phyloP scores from a whole-genome alignment of 1,284 basidiomycete genomes.

The Ustilago loliicola region DNA sequence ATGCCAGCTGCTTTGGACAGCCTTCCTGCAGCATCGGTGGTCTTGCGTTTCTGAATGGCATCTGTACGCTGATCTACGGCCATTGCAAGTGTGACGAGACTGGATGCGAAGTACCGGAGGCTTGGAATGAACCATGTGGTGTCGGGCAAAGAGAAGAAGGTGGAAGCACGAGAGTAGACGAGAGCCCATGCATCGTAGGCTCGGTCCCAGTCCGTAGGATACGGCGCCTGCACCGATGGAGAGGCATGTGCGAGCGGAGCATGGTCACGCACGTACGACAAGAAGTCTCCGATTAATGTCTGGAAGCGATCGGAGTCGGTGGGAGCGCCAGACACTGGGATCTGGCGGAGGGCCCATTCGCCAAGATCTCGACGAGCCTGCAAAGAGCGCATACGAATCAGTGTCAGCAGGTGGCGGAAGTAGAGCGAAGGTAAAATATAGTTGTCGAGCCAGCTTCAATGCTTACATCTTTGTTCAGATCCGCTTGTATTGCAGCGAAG shows the following conservation, averaged over 20 bases:
- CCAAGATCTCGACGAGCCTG: slow-evolving; percentile 42
- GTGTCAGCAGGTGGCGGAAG: neutral
- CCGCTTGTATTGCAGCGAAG: slow-evolving; percentile 35
- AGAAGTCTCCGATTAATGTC: slow-evolving; percentile 45
- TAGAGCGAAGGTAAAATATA: neutral
- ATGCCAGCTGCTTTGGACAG: slow-evolving; percentile 66
- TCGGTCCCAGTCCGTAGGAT: slow-evolving; percentile 35
- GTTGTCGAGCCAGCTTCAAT: neutral
- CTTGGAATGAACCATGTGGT: slow-evolving; percentile 67
- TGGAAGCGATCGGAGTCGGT: slow-evolving; percentile 53
- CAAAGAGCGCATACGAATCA: neutral
- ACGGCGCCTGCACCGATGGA: slow-evolving; percentile 3
- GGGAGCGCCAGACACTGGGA: slow-evolving; percentile 33
- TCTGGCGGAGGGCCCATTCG: slow-evolving; percentile 32
- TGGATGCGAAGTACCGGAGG: slow-evolving; percentile 53
- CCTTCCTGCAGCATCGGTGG: slow-evolving; percentile 66
- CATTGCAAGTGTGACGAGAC: slow-evolving; percentile 46
- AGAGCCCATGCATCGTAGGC: slow-evolving; percentile 60
- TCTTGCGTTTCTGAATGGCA: slow-evolving; percentile 53
- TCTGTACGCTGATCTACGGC: slow-evolving; percentile 43
- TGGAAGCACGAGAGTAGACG: slow-evolving; percentile 61
- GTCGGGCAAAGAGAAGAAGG: slow-evolving; percentile 67
- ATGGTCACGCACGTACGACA: slow-evolving; percentile 45
- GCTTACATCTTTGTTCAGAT: slow-evolving; percentile 39
- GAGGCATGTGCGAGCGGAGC: slow-evolving; percentile 28